Evolutionary conservation across 208 protist genomes (phyloP).

Genomic region (Entamoeba invadens): DNA sequence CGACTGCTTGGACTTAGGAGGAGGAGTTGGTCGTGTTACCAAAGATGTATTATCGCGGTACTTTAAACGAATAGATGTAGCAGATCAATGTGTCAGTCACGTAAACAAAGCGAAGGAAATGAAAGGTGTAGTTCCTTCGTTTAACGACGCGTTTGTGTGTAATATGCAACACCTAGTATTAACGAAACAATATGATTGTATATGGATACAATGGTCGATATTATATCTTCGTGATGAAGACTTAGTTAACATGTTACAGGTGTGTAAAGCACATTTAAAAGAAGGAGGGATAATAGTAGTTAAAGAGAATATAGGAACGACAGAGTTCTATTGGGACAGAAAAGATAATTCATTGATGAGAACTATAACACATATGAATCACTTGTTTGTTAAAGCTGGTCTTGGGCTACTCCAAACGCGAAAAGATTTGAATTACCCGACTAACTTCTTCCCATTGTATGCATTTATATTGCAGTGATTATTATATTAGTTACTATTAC

Average conservation of each 20-base stretch:
- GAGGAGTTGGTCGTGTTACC: not conserved
- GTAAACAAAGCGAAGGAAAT: not conserved
- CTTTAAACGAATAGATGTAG: not conserved
- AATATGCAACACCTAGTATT: not conserved
- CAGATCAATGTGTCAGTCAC: not conserved
- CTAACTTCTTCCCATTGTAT: conserved; percentile 1
- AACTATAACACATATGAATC: not conserved
- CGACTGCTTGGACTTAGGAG: not conserved
- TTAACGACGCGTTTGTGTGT: not conserved
- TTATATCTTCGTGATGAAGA: conserved; percentile 5
- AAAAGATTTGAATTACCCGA: conserved; percentile 1
- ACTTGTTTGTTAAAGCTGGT: not conserved
- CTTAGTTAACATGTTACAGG: not conserved
- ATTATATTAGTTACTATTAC: no score
- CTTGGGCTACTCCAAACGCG: not conserved
- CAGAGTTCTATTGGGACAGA: not conserved
- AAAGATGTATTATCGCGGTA: not conserved
- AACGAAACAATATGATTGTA: not conserved
- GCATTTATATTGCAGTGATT: not conserved
- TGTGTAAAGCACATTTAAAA: not conserved
- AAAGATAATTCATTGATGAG: not conserved
- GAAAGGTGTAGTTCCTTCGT: not conserved
- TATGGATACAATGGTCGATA: not conserved
- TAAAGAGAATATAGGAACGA: not conserved
- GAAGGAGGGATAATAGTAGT: not conserved